Conservation (phyloP, 805 yeast species). For the Danielia oregonensis region DNA sequence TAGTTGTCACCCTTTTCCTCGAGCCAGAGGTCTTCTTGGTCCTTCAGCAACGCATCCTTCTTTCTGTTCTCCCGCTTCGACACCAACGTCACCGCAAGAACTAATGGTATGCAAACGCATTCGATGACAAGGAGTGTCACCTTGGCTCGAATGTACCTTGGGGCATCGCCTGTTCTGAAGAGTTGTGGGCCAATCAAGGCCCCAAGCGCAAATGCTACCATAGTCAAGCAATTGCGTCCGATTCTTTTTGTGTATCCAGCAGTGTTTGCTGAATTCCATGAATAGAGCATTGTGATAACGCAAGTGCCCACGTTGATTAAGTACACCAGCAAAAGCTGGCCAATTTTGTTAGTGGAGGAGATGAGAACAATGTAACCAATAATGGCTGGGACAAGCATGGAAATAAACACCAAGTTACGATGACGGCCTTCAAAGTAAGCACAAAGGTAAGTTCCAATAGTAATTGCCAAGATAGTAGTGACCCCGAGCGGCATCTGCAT, state of each 20-base stretch:
- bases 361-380: slow-evolving; percentile 42
- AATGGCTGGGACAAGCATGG: slow-evolving; percentile 32
- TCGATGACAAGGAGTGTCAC: slow-evolving; percentile 5
- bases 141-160: slow-evolving; percentile 9
- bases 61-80: slow-evolving; percentile 47
- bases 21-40: slow-evolving; percentile 6
- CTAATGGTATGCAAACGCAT: slow-evolving; percentile 8
- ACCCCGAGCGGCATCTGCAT: slow-evolving; percentile 59
- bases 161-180: slow-evolving; percentile 11
- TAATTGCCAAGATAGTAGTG: slow-evolving; percentile 27
- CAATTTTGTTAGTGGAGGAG: slow-evolving; percentile 31
- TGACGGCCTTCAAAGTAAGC: slow-evolving; percentile 18
- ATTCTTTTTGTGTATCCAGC: slow-evolving; percentile 27
- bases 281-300: slow-evolving; percentile 53
- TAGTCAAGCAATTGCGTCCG: slow-evolving; percentile 16
- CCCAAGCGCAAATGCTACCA: slow-evolving; percentile 21
- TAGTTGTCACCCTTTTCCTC: slow-evolving; percentile 27
- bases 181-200: slow-evolving; percentile 23
- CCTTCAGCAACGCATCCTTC: slow-evolving; percentile 41
- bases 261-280: slow-evolving; percentile 53
- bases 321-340: slow-evolving; percentile 48
- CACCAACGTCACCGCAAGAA: slow-evolving; percentile 35
- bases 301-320: slow-evolving; percentile 53
- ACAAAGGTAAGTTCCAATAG: slow-evolving; percentile 29
- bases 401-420: slow-evolving; percentile 25